Base-by-base conservation (phyloP, 176 grass and related monocot species). In the Zea luxurians region DNA sequence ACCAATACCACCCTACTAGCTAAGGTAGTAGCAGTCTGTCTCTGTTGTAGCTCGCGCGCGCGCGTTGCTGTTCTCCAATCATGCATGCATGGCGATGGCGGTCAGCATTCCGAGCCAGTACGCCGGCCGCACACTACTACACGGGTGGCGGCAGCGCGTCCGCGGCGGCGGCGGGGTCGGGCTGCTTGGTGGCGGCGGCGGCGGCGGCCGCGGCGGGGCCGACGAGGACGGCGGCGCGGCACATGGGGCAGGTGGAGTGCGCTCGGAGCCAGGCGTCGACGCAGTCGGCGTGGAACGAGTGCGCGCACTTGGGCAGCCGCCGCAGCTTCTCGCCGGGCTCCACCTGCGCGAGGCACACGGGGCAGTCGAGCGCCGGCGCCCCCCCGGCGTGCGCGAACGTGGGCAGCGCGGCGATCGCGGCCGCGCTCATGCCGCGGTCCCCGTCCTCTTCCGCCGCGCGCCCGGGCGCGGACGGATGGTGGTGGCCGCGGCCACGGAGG, bases 251-350 rank as follows among this genome's bases (percentile, higher is more conserved):
- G 1, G 86, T 96, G 50, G 66, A 67, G 64, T 83, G 84, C 8
- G 81, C 72, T 52, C 46, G 60, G 8, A 96, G 79, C 93, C 93
- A 96, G 7, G 38, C 70, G 70, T 96, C 93, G 71, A 96, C 73
- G 84, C 93, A 96, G 50, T 81, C 84, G 75, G 70, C 78, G 66
- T 96, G 93, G 83, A 92, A 92, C 65, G 83, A 73, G 78, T 96
- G 93, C 45, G n/a, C 60, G 82, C 93, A 92, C 73, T 77, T 79
- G 43, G 89, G 90, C 20, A 96, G 77, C 36, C 27, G 85, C 61
- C 75, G 77, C 70, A 81, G 85, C 90, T 40, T 82, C 84, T 96
- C 93, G 3, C 87, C 87, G 60, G 34, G 43, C 64, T 83, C 81
- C 73, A 88, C 60, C 81, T 75, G 78, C 47, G 87, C 86, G 0